Evolutionary conservation across 768 basidiomycete genomes (phyloP), one percentile per base, ranked within the genome.

Genomic region (Lactifluus piperatus): DNA sequence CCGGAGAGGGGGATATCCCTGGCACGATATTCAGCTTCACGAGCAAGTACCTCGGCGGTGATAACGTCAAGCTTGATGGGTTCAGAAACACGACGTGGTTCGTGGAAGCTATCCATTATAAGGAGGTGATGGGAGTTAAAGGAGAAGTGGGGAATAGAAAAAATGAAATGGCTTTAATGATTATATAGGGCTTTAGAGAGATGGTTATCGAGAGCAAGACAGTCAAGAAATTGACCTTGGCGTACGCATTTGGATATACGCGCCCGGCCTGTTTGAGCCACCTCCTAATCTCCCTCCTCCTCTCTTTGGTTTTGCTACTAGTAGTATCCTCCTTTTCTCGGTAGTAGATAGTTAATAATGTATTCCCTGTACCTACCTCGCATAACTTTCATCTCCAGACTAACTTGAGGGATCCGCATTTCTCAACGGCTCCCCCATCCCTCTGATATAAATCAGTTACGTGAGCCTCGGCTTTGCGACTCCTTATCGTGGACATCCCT

Each of bases 1-100:
- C 94, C 94, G 5, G 86, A 87, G 44, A 97, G 81, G 1, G 81
- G 77, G 56, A 88, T 81, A 44, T 84, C 87, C 57, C 85, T 81
- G 2, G 80, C 79, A 54, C 73, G 75, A 71, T 89, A 88, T 55
- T 86, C 78, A 0, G 79, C 79, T 72, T 95, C 88, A 68, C 94
- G 85, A 9, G 76, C 72, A 36, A 70, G 72, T 55, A 97, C 86
- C 64, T 88, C 83, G 5, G 78, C 78, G 48, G 88, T 83, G 68
- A 97, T 84, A 68, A 86, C 81, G 58, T 81, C 80, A 68, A 88
- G 78, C 44, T 82, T 81, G 67, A 86, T 76, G 68, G 85, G 78
- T 43, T 67, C 66, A n/a, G 64, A 20, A 34, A 63, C 53, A 2
- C 62, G 66, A 48, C 60, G 68, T 14, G 85, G 86, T 62, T 88